Percentiles rank a stretch among this genome's conserved stretches.
Conservation (phyloP, 148 eudicot species). For the Chenopodium berlandieri region DNA sequence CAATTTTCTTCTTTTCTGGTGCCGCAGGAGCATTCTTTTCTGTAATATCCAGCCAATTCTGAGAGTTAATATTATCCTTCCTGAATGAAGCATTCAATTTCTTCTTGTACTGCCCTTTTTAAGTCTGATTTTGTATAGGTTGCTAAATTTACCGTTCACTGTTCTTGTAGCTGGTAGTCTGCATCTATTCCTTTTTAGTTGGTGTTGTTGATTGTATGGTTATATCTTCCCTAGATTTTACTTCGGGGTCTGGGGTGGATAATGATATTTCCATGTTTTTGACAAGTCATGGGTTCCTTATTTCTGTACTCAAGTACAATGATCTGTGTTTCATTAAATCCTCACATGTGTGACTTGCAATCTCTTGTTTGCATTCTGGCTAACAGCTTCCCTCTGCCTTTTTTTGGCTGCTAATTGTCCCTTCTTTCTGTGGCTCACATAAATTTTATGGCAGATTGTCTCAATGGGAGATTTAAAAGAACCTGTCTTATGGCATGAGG, state of each 20-base stretch:
- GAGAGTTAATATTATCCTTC: background rate
- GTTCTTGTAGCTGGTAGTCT: background rate
- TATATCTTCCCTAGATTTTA: background rate
- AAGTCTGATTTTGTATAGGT: background rate
- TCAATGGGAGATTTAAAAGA: constrained; percentile 59
- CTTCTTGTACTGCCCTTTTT: too few species aligned
- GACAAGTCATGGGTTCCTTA: background rate
- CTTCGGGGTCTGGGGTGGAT: background rate
- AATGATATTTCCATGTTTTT: too few species aligned
- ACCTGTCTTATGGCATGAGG: constrained; percentile 86
- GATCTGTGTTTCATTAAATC: background rate
- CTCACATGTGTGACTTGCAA: background rate
- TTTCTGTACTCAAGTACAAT: background rate
- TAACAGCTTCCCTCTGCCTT: background rate
- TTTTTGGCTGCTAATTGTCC: background rate
- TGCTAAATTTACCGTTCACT: background rate
- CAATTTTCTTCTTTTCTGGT: background rate
- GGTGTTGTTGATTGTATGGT: background rate
- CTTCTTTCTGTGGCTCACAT: background rate
- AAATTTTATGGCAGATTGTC: constrained; percentile 45
- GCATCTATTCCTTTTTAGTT: background rate
- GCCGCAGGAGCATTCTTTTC: background rate
- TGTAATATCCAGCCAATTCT: background rate
- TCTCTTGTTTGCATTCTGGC: background rate
- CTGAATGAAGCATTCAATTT: background rate